These are phyloP conservation scores for Evernia prunastri DNA, from an alignment of 495 filamentous ascomycete species.

Conservation along the genomic window DNA sequence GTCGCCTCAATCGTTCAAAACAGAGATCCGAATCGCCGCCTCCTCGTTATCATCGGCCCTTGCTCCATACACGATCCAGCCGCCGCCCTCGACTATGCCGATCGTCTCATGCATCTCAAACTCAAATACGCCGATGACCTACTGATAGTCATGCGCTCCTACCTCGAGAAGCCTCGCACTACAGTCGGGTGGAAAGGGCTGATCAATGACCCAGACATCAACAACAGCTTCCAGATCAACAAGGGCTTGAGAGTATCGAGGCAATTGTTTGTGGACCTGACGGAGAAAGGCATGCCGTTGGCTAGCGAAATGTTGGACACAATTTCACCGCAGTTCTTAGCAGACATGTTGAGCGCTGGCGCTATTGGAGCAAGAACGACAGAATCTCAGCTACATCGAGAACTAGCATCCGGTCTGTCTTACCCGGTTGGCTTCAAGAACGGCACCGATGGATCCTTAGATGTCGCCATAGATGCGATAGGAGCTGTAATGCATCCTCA, in stretches of 20 bases:
- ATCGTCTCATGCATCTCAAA: constrained; percentile 65
- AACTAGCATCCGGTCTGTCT: constrained; percentile 91
- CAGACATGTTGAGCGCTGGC: constrained; percentile 89
- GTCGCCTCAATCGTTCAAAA: constrained; percentile 76
- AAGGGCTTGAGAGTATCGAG: constrained; percentile 87
- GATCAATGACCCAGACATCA: constrained; percentile 98
- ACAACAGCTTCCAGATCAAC: constrained; percentile 97
- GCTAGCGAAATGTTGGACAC: constrained; percentile 98
- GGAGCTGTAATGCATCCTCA: constrained; percentile 85
- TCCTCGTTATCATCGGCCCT: constrained; percentile 89
- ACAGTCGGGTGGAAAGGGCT: constrained; percentile 99
- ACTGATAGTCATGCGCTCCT: constrained; percentile 93
- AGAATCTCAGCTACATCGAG: constrained; percentile 90
- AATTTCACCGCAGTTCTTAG: constrained; percentile 93
- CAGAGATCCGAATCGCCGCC: constrained; percentile 64
- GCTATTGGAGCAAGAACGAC: constrained; percentile 97
- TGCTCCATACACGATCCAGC: constrained; percentile 96
- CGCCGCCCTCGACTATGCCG: constrained; percentile 79
- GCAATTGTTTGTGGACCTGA: constrained; percentile 87
- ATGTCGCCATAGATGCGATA: constrained; percentile 94
- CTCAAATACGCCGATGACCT: constrained; percentile 74
- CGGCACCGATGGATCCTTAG: constrained; percentile 89
- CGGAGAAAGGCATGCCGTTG: constrained; percentile 79
- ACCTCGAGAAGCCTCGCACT: constrained; percentile 98
- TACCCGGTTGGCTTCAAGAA: constrained; percentile 99